These are phyloP conservation scores for Thielaviopsis punctulata DNA, from an alignment of 2,329 filamentous ascomycete species.

Conservation along the genomic window DNA sequence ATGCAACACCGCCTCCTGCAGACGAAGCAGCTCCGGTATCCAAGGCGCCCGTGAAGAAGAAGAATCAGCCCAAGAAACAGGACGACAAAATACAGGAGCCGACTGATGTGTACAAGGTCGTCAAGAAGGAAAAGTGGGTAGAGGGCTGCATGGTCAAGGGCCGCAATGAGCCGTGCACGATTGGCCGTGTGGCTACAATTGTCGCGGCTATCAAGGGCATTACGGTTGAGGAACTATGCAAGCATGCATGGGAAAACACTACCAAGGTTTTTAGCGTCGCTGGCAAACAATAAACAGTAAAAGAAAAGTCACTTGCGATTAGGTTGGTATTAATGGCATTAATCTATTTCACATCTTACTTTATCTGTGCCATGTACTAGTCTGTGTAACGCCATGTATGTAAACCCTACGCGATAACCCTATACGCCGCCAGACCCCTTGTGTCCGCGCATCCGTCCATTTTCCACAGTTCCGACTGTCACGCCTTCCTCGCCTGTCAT, in stretches of 20 bases:
- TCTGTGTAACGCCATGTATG: background rate
- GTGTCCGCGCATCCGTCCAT: constrained; percentile 45
- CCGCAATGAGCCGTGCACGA: constrained; percentile 80
- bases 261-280: constrained; percentile 61
- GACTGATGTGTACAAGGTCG: constrained; percentile 56
- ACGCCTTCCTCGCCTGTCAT: constrained; percentile 78
- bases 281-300: constrained; percentile 12
- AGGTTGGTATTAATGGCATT: background rate
- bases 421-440: constrained; percentile 14
- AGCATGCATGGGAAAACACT: constrained; percentile 74
- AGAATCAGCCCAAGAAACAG: constrained; percentile 24
- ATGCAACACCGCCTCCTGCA: constrained; percentile 12
- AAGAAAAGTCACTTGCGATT: background rate
- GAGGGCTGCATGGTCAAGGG: constrained; percentile 84
- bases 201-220: constrained; percentile 76
- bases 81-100: constrained; percentile 48
- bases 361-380: no score
- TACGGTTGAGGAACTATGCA: constrained; percentile 62
- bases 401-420: background rate
- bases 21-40: constrained; percentile 1
- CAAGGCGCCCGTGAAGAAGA: constrained; percentile 14
- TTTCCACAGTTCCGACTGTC: constrained; percentile 50
- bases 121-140: constrained; percentile 94
- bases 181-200: constrained; percentile 72
- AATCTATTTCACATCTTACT: background rate